phyloP scores from a whole-genome alignment of 75 land plant genomes.

The Pseudotsuga menziesii region DNA sequence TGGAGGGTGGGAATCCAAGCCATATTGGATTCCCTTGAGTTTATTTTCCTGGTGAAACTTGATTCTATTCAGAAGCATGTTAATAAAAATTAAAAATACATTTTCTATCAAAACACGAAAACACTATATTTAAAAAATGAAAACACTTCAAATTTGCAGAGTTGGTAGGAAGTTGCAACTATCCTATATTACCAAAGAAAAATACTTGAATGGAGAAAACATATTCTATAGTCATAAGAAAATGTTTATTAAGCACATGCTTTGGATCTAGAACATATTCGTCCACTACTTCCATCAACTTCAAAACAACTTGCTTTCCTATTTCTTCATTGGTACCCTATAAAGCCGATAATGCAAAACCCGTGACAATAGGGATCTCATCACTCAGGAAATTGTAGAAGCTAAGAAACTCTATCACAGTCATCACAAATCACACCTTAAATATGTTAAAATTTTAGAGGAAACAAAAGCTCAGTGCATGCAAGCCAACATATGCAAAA shows the following conservation, averaged over 20 bases:
- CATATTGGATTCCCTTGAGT: no score
- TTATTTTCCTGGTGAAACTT: no score
- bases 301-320: slow-evolving; percentile 75
- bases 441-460: neutral
- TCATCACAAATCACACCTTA: neutral
- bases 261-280: slow-evolving; percentile 89
- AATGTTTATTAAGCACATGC: slow-evolving; percentile 87
- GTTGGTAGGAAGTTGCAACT: neutral
- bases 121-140: neutral
- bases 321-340: slow-evolving; percentile 87
- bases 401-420: slow-evolving; percentile 62
- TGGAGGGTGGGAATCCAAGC: no score
- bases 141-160: neutral
- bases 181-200: neutral
- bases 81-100: no score
- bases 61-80: neutral
- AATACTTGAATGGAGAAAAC: slow-evolving; percentile 95
- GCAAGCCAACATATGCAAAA: neutral
- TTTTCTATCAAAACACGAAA: no score
- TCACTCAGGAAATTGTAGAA: slow-evolving; percentile 98
- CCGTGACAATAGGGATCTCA: slow-evolving; percentile 87
- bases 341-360: slow-evolving; percentile 79
- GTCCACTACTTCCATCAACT: slow-evolving; percentile 51
- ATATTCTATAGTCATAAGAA: slow-evolving; percentile 96
- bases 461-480: neutral